Evolutionary conservation across 768 basidiomycete species (phyloP), one percentile per base, ranked within the genome.

Genomic region (Boletus reticulatus): DNA sequence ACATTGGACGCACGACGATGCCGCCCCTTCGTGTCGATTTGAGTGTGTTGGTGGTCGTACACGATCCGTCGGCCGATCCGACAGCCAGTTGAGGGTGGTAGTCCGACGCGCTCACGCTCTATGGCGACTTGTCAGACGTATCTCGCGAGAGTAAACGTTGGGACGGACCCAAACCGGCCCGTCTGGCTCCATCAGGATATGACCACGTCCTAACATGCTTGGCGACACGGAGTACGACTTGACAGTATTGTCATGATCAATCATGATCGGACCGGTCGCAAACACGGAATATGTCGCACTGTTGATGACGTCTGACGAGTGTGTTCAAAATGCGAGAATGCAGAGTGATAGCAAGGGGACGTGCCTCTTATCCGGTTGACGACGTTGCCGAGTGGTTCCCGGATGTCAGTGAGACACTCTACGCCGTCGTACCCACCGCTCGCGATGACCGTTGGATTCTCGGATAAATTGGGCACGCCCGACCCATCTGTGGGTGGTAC

Each of bases 71-170:
- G 1, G 91, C 84, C 7, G 88, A 85, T 7, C 87, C 90, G 14
- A 88, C 81, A 0, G 88, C 89, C 5, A 96, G 72, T 67, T 94
- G 91, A 6, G 93, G 87, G 63, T 98, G 96, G 64, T 87, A 88
- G 44, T 96, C 89, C 0, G 94, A 96, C 1, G 84, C 77, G 52
- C 79, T 75, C 27, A 94, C 69, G 52, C 79, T 82, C 94, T 95
- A 63, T 14, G 17, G 16, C n/a, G 4, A 47, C 4, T 27, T 8
- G 42, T 55, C 45, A 44, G n/a, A 29, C 12, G 1, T 8, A 7
- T 14, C 20, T 16, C n/a, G 11, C 17, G 5, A 29, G 5, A 38
- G 12, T 11, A 32, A 34, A 41, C n/a, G 48, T 9, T 9, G 1
- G 19, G n/a, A 73, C 84, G 19, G 59, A 94, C 94, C 92, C 90